Evolutionary conservation across 768 basidiomycete species (phyloP), one percentile per base, ranked within the genome.

Genomic region (Boletus rex-veris): DNA sequence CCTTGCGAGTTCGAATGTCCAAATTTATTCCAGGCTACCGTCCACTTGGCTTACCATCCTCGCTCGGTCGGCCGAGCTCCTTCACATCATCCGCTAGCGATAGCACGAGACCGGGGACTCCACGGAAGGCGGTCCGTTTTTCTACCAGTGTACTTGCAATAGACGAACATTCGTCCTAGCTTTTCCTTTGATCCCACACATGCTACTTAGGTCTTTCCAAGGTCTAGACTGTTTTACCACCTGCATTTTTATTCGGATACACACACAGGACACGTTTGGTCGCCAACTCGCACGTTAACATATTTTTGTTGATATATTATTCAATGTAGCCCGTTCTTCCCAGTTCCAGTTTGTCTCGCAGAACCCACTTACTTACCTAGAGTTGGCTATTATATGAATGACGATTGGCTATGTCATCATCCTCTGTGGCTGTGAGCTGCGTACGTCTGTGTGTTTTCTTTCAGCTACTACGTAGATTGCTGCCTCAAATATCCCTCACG

Each of bases 91-190:
- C 71, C 16, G 65, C 63, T 30, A 70, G 68, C 45, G 64, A 70
- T 45, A 69, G 66, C 24, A 68, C 69, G 2, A 73, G 78, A 57
- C 71, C 75, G 5, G 64, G 70, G 16, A 80, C 75, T 0, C 79
- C 76, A 16, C 80, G 79, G 58, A 86, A 86, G 64, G 80, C 78
- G 3, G 84, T 86, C 36, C 77, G 84, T 45, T 86, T 86, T 66
- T 80, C 80, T n/a, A 71, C 75, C 24, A 73, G 77, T 56, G 70
- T 73, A 46, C 67, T 68, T 44, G 73, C 62, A 33, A 58, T 66
- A 44, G 60, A 65, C 52, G 51, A 68, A 40, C 61, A 43, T 31
- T 39, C 54, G 12, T 51, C 56, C n/a, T 65, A 63, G 54, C 43
- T 24, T n/a, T 54, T 41, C 42, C 28, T 36, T 40, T 44, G 39